Evolutionary conservation across 2,329 filamentous ascomycete species (phyloP), one percentile per base, ranked within the genome.

Genomic region (Boeremia lycopersici): DNA sequence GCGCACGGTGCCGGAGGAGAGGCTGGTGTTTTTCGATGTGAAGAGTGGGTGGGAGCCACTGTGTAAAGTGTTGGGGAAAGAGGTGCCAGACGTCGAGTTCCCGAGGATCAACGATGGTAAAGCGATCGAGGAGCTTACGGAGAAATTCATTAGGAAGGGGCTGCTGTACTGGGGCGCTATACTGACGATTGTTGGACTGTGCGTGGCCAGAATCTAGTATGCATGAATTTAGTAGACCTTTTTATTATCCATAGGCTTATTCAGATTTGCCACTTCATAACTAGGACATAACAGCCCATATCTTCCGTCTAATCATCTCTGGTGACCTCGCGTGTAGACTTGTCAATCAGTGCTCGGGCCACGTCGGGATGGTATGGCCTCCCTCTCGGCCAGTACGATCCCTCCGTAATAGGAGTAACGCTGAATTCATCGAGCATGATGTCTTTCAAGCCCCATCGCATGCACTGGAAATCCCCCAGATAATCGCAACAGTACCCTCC

Each of bases 361-460:
- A 29, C 15, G 15, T n/a, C 25, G n/a, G 29, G 15, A n/a, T 46
- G 28, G 41, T 35, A 35, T 29, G 52, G 45, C 6, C 25, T n/a
- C 10, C 46, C 52, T 7, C 41, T 8, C 3, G 52, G 52, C 52
- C 52, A 54, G 7, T 44, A 30, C 0, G 29, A 26, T 1, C 46
- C 35, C 25, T 54, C 34, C 2, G 26, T 25, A 6, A 30, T 9
- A 9, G 40, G 2, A 3, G 8, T 13, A 10, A 9, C 38, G 36
- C 36, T 50, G 6, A 13, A 30, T 1, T 35, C 42, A 2, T 42
- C 41, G 35, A 6, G 41, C 3, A 46, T 6, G 1, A 50, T 45
- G 7, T 47, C 30, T 11, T 13, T 13, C 8, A 42, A 12, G 15
- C 52, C 52, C 52, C 52, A 55, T 25, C 52, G 30, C 23, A 26